Base-by-base conservation (phyloP, 192 early-diverging fungal genomes). In the Neocallimastix lanati region DNA sequence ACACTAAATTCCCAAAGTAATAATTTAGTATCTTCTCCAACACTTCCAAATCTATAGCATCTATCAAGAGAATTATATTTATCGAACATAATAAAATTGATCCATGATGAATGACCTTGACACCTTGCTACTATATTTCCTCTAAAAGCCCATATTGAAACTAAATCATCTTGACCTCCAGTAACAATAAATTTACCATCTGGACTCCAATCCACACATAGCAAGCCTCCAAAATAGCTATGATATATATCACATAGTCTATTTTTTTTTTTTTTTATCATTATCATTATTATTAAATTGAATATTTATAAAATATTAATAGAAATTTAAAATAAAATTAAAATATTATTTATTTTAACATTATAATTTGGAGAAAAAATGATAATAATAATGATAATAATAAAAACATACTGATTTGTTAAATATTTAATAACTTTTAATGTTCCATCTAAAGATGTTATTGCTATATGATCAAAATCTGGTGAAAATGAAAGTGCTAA, bases 1-100 rank as follows among this genome's bases (percentile, higher is more conserved):
- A 94, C 86, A 76, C 92, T 93, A 83, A 99, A 97, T 82, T 99
- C 97, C 96, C 97, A 97, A 13, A 99, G 82, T n/a, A 93, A 83
- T 2, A 99, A 80, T 78, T 90, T 88, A 12, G 92, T 89, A 82
- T 97, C 95, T 76, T 99, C 95, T 27, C 93, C 96, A 28, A 96
- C 93, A 80, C 93, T 95, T 76, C 91, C 93, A 83, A 99, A 93
- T 29, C 95, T 83, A 83, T 95, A 96, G 28, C 88, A 92, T 40
- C 88, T 82, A n/a, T 93, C 93, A 78, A 91, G 91, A 80, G 92
- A 94, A 67, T 88, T 86, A 86, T 89, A 86, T 12, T 92, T 89
- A 82, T 98, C 97, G 88, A 97, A 98, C 18, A 90, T 89, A 1
- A 97, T 88, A 27, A 85, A 85, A 28, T 88, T 94, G 35, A 94